These are phyloP conservation scores for Davidsoniella virescens DNA, from an alignment of 2,329 filamentous ascomycete species.

Conservation along the genomic window DNA sequence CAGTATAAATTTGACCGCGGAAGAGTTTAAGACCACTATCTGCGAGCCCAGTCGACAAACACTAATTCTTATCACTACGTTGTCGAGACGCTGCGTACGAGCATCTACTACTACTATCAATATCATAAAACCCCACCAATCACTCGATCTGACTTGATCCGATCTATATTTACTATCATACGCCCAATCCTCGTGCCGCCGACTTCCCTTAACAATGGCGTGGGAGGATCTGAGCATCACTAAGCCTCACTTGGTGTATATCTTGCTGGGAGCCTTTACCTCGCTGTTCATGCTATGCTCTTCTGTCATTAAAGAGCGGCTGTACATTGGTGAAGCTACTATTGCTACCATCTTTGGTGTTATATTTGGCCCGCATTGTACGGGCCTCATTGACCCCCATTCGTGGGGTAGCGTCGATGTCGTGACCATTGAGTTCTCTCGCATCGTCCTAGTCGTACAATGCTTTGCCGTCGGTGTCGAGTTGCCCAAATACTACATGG, in stretches of 20 bases:
- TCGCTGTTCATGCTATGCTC: slow-evolving; percentile 97
- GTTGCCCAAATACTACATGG: slow-evolving; percentile 90
- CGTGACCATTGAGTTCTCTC: slow-evolving; percentile 76
- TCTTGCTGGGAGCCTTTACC: slow-evolving; percentile 95
- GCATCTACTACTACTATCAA: too few relatives aligned
- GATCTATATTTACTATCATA: too few relatives aligned
- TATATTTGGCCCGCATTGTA: slow-evolving; percentile 75
- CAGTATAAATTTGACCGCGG: slow-evolving; percentile 6
- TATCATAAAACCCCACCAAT: background rate
- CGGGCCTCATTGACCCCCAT: slow-evolving; percentile 59
- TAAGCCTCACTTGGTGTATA: slow-evolving; percentile 92
- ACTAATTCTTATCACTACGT: too few relatives aligned
- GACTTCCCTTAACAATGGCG: slow-evolving; percentile 35
- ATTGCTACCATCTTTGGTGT: slow-evolving; percentile 78
- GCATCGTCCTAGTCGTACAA: slow-evolving; percentile 79
- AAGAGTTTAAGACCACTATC: background rate
- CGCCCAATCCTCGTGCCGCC: background rate
- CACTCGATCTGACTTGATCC: background rate
- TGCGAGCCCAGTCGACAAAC: background rate
- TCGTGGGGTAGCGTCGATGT: slow-evolving; percentile 74
- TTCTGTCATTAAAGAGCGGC: slow-evolving; percentile 90
- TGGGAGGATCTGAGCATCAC: slow-evolving; percentile 76
- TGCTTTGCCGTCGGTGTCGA: slow-evolving; percentile 87
- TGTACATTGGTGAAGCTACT: slow-evolving; percentile 97
- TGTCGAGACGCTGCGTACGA: too few relatives aligned